These are phyloP conservation scores for Macrophomina phaseolina DNA, from an alignment of 2,329 filamentous ascomycete genomes.

Conservation along the genomic window DNA sequence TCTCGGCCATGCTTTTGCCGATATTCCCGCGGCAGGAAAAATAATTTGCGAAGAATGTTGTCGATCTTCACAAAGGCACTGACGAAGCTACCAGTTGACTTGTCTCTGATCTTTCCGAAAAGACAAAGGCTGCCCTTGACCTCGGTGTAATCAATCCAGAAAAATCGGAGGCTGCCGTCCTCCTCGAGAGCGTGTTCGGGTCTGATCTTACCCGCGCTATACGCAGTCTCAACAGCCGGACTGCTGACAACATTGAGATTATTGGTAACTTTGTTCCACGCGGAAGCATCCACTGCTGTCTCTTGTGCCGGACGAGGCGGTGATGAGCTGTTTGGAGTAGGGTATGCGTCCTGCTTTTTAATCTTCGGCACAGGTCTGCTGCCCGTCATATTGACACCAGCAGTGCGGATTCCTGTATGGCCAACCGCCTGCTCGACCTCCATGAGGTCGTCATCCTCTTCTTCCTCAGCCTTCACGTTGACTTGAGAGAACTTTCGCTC, in stretches of 20 bases:
- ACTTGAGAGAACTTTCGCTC: constrained; percentile 67
- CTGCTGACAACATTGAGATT: constrained; percentile 86
- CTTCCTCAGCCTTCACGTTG: constrained; percentile 65
- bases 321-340: constrained; percentile 78
- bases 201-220: constrained; percentile 78
- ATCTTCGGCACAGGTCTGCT: constrained; percentile 78
- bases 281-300: constrained; percentile 72
- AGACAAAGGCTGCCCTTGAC: constrained; percentile 89
- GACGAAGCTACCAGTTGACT: constrained; percentile 75
- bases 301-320: constrained; percentile 67
- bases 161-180: constrained; percentile 90
- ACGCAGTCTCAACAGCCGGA: constrained; percentile 66
- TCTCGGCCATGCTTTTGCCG: constrained; percentile 66
- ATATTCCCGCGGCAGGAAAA: constrained; percentile 81
- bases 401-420: constrained; percentile 63
- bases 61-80: constrained; percentile 97
- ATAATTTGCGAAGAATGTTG: constrained; percentile 90
- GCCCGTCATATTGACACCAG: constrained; percentile 84
- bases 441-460: constrained; percentile 82
- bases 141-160: constrained; percentile 97
- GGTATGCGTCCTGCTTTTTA: constrained; percentile 67
- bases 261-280: constrained; percentile 86
- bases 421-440: constrained; percentile 81
- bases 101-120: constrained; percentile 95
- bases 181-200: constrained; percentile 87